phyloP scores from a whole-genome alignment of 495 filamentous ascomycete genomes.

The Penicillium bovifimosum region DNA sequence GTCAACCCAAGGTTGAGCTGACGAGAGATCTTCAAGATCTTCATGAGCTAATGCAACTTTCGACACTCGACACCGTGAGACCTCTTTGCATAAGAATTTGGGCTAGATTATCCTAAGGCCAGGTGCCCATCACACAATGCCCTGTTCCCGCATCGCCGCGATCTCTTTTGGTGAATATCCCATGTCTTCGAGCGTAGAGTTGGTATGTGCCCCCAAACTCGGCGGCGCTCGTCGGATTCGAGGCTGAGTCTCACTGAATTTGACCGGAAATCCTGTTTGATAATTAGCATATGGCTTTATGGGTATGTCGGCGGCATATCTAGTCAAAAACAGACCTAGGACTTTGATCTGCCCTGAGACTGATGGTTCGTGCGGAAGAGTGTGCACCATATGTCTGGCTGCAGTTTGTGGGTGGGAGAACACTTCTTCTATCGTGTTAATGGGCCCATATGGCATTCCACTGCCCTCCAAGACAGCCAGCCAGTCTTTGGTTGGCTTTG shows the following conservation, averaged over 20 bases:
- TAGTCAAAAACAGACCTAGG: slow-evolving; percentile 6
- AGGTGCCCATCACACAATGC: not conserved
- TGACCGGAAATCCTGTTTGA: slow-evolving; percentile 55
- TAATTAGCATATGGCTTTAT: not conserved
- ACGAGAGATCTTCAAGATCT: too few species aligned
- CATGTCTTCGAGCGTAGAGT: not conserved
- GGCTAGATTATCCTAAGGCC: not conserved
- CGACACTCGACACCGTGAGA: too few species aligned
- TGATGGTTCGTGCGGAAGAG: slow-evolving; percentile 8
- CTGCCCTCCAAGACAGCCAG: slow-evolving; percentile 67
- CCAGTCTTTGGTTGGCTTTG: slow-evolving; percentile 75
- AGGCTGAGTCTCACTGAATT: slow-evolving; percentile 60
- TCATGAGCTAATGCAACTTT: too few species aligned
- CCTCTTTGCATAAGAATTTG: not conserved
- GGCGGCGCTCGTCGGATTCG: slow-evolving; percentile 5
- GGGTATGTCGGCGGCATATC: not conserved
- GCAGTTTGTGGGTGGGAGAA: slow-evolving; percentile 24
- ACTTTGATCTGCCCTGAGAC: slow-evolving; percentile 16
- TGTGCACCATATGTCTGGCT: slow-evolving; percentile 24
- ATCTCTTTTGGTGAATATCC: not conserved
- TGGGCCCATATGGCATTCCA: slow-evolving; percentile 82
- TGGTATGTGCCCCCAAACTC: slow-evolving; percentile 17
- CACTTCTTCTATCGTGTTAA: slow-evolving; percentile 48
- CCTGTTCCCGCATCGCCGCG: not conserved
- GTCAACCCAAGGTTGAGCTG: too few species aligned